These are phyloP conservation scores for Clavispora vitiphila DNA, from an alignment of 805 yeast species.

Conservation along the genomic window DNA sequence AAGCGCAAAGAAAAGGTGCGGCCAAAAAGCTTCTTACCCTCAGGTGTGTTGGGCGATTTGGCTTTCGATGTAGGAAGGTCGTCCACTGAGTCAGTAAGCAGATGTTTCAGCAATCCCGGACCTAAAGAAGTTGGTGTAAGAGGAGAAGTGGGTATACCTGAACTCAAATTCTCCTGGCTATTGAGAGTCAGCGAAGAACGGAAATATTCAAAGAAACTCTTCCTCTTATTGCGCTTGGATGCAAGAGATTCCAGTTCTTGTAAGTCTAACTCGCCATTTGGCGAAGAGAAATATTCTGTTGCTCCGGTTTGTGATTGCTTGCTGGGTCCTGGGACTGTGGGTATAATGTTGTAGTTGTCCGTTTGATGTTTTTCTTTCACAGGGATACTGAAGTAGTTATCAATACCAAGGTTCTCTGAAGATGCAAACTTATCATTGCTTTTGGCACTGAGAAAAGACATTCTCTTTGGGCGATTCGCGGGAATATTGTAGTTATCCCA, in stretches of 20 bases:
- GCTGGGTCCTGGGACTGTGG: not conserved
- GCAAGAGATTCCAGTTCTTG: not conserved
- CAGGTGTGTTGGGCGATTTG: not conserved
- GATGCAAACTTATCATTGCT: not conserved
- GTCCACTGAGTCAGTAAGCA: not conserved
- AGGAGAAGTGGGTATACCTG: not conserved
- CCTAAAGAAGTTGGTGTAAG: not conserved
- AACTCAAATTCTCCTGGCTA: not conserved
- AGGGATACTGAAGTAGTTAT: not conserved
- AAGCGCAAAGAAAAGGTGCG: slow-evolving; percentile 2
- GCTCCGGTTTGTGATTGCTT: not conserved
- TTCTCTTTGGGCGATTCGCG: slow-evolving; percentile 14
- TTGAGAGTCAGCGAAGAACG: not conserved
- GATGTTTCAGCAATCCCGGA: not conserved
- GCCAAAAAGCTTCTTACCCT: not conserved
- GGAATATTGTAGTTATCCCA: slow-evolving; percentile 19
- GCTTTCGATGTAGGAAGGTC: not conserved
- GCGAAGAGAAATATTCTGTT: not conserved
- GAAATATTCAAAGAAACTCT: slow-evolving; percentile 4
- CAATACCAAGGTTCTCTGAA: not conserved
- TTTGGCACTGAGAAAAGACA: slow-evolving; percentile 6
- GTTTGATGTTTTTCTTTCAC: not conserved
- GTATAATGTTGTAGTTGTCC: not conserved
- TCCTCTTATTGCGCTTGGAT: slow-evolving; percentile 2
- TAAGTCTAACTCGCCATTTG: not conserved